Evolutionary conservation across 345 rosid species (phyloP), one percentile per base, ranked within the genome.

Genomic region (Eutrema heterophyllum): DNA sequence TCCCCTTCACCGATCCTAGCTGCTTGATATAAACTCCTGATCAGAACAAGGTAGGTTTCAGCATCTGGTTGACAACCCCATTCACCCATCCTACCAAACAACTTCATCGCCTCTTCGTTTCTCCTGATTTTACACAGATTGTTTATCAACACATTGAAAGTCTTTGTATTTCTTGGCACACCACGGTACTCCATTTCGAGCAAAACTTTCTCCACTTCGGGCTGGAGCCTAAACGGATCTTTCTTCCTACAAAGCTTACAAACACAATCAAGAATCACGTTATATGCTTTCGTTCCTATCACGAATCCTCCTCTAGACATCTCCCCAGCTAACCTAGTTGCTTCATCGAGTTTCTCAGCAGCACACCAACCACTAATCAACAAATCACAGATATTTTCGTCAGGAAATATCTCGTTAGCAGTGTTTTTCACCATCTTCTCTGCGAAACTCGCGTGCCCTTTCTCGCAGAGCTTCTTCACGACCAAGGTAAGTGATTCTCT

Each of bases 241-340:
- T 91, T 94, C 45, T 81, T 68, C 82, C 97, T 84, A 62, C 97
- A 94, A 54, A 95, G 91, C 85, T 82, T 90, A 71, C 94, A 92
- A 35, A 88, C 96, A 76, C 99, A 92, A 75, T 92, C 93, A 66
- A 94, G 86, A 40, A 92, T 83, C 7, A 90, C 68, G 64, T 91
- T 92, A 70, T 87, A 94, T 0, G 95, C 90, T 74, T 55, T 52
- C 0, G 86, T 43, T 13, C 98, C 90, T 18, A 88, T 79, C 93
- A 89, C 96, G 52, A 94, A 94, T 3, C 98, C 97, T 73, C 98
- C 99, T 82, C 97, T 85, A 68, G 86, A 85, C 96, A 92, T 95
- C 71, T 95, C 99, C 26, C 90, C 89, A 13, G 91, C 92, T 73
- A 95, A 75, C 68, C 99, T 83, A 69, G 82, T 88, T 0, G 99